Conservation (phyloP, 345 rosid species). For the Stellera chamaejasme region DNA sequence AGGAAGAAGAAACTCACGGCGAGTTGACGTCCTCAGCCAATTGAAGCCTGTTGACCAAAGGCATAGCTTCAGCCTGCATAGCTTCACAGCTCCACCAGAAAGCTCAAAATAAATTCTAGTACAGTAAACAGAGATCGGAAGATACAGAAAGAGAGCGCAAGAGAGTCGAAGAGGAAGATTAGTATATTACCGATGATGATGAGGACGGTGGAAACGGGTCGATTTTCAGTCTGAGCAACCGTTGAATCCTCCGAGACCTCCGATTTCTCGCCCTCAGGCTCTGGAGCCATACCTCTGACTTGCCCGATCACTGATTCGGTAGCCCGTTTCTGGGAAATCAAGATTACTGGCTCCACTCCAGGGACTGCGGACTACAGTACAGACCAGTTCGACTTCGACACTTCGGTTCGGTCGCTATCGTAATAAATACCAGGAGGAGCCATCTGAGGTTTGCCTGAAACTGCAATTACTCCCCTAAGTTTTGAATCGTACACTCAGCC, state of each 20-base stretch:
- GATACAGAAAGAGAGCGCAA: not conserved
- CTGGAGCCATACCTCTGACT: conserved; percentile 25
- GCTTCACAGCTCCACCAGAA: conserved; percentile 29
- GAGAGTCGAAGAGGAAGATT: not conserved
- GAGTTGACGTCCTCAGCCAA: conserved; percentile 45
- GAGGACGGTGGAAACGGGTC: conserved; percentile 56
- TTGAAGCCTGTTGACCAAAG: conserved; percentile 55
- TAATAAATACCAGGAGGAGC: too few species aligned
- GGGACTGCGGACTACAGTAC: too few species aligned
- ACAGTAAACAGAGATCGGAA: not conserved
- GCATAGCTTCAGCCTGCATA: conserved; percentile 89
- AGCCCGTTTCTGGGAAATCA: not conserved
- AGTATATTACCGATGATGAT: conserved; percentile 55
- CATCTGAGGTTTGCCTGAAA: too few species aligned
- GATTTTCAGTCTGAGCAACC: conserved; percentile 23
- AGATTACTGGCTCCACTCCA: too few species aligned
- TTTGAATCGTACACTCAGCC: too few species aligned
- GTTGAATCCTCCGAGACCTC: conserved; percentile 26
- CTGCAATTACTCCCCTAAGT: too few species aligned
- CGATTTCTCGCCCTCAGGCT: conserved; percentile 50
- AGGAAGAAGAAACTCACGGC: conserved; percentile 32
- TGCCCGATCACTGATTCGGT: conserved; percentile 4
- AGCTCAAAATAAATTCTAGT: not conserved
- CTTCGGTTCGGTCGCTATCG: too few species aligned
- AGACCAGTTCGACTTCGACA: too few species aligned